Evolutionary conservation across 73 alveolate genomes (phyloP), one percentile per base, ranked within the genome.

Genomic region (Symbiodinium natans): DNA sequence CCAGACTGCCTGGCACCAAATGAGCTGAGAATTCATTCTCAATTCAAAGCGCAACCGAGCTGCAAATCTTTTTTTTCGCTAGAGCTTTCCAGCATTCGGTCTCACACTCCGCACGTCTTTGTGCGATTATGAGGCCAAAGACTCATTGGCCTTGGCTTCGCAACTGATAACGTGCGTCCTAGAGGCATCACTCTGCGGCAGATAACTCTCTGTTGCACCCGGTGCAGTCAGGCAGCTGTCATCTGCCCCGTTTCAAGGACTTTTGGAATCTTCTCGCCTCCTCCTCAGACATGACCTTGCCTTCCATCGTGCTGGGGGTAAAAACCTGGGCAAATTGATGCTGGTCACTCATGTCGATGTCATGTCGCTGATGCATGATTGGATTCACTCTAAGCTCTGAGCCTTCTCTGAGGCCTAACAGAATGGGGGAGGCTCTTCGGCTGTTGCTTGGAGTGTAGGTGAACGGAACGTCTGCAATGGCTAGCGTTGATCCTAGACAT

Each of bases 231-330:
- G 27, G 80, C 80, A 41, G 73, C 71, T 36, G 95, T 88, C 95
- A 89, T 89, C 95, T 89, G 75, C 87, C 87, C 46, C 95, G 95
- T 68, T 89, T 89, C 95, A 89, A 68, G 46, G 95, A 89, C 23
- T 82, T 83, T 63, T 90, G 97, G 80, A 90, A 90, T 90, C 84
- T 90, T 90, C 97, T 21, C 42, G 97, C 97, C 83, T 90, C 97
- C 54, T 90, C 97, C 48, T 90, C 97, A 15, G 97, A 90, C 97
- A 90, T 90, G 80, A 90, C 97, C 39, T 90, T 90, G 48, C 97
- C 97, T 36, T 90, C 97, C 97, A 90, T 41, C 23, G 87, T 90
- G 88, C 97, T 90, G 48, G 97, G 97, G 7, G 97, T 90, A 41
- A 90, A 90, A n/a, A 90, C 97, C 97, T 90, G 41, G 27, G 41